Evolutionary conservation across 768 basidiomycete species (phyloP), one percentile per base, ranked within the genome.

Genomic region (Boletus rubropictus): DNA sequence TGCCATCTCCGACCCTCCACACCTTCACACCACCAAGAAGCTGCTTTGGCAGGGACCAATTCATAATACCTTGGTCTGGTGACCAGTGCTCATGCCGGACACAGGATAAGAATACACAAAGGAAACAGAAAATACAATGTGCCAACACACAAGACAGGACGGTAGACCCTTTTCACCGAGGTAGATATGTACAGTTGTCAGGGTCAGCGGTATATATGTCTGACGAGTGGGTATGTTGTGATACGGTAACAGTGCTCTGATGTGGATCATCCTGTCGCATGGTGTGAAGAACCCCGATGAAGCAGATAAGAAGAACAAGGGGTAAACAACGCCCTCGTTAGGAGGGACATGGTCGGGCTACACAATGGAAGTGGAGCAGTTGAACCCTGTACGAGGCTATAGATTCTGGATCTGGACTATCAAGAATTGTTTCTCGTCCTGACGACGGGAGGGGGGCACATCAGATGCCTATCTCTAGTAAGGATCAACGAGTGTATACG

Each of bases 351-450:
- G 32, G 28, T 24, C 27, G 14, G 18, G 39, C 27, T 40, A 46
- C 31, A 27, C 37, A 17, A 29, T 20, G 22, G 21, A 41, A 43
- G 35, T 15, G 20, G 21, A 35, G 27, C 11, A 20, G 39, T 4
- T 14, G n/a, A 34, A 39, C 38, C 39, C 42, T 20, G 17, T 28
- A 14, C 5, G 20, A 27, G 18, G 46, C 72, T 69, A 91, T 48
- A 91, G 78, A 46, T 72, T 76, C 69, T 90, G 85, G 50, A 92
- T 95, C 69, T 97, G 93, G 25, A 82, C 83, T 55, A 97, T 90
- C 59, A 96, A 76, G 73, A 95, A 97, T 56, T 92, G 89, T 63
- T 97, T 97, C 78, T 97, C 93, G 65, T 97, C 82, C 81, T 82
- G 55, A 14, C 34, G 37, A 41, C 34, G 46, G 12, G 17, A 52